Evolutionary conservation across 2,329 filamentous ascomycete genomes (phyloP), one percentile per base, ranked within the genome.

Genomic region (Aspergillus candidus): DNA sequence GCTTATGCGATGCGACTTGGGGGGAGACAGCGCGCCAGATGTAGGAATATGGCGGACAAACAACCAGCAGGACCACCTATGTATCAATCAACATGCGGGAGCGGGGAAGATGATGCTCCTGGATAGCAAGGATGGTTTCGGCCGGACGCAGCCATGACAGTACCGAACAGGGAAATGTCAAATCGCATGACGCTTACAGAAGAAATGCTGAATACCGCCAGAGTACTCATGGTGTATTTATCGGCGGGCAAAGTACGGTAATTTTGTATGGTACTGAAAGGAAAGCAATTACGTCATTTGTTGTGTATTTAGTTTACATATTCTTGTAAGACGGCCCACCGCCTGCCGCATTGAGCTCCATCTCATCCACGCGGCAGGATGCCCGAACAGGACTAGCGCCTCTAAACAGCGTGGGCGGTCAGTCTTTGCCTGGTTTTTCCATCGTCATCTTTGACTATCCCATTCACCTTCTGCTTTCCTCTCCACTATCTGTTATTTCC

Each of bases 81-180:
- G 22, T 27, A 27, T 27, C 22, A 27, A 27, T 27, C 22, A 27
- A 27, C 22, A 46, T 38, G 37, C 45, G 49, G 50, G 51, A 55
- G 57, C 58, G 58, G 52, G 56, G 56, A 55, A 55, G 46, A 51
- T 53, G 55, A 53, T 27, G 22, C 22, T 27, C 22, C 54, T 50
- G 55, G 51, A 37, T 13, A 18, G 29, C 34, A 14, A 36, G 17
- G 15, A 30, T 35, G 32, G 41, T 36, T 22, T 31, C 11, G 22
- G 37, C 13, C 37, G 48, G 53, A 49, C 47, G 49, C 49, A 38
- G 48, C 45, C 53, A 50, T 59, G 37, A 59, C 53, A 41, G 35
- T 56, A 59, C 53, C 17, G 34, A 45, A 57, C 22, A 27, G 22
- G 6, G 22, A 27, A 10, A 27, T 27, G 18, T 18, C 18, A 5